phyloP scores from a whole-genome alignment of 495 filamentous ascomycete genomes.

The Sphaerosporella brunnea region DNA sequence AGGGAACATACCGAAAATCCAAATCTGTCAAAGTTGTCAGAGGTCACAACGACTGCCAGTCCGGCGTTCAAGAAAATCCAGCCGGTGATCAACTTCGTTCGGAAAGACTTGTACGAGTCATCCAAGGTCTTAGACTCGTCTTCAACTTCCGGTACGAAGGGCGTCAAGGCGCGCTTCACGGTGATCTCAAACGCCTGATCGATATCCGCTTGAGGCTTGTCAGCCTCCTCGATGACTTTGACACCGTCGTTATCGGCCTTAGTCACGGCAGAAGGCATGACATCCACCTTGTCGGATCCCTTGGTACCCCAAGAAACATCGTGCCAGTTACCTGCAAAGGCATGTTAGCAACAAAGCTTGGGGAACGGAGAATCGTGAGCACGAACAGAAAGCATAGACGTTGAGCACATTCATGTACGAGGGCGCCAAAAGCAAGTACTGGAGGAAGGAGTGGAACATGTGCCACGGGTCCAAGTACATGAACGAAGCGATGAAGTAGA shows the following conservation, averaged over 20 bases:
- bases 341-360: background rate
- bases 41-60: conserved; percentile 78
- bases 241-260: conserved; percentile 65
- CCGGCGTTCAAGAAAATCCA: conserved; percentile 94
- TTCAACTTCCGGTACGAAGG: conserved; percentile 55
- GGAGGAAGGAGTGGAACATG: conserved; percentile 97
- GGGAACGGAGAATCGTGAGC: background rate
- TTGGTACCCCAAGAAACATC: conserved; percentile 99
- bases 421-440: conserved; percentile 86
- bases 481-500: conserved; percentile 97
- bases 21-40: conserved; percentile 62
- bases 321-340: conserved; percentile 87
- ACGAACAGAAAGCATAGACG: conserved; percentile 68
- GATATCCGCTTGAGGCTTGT: conserved; percentile 95
- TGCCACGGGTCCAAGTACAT: conserved; percentile 99
- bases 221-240: conserved; percentile 83
- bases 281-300: conserved; percentile 93
- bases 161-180: conserved; percentile 78
- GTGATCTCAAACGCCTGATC: conserved; percentile 94
- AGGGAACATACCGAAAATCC: conserved; percentile 57
- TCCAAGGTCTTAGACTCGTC: conserved; percentile 73
- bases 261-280: conserved; percentile 70
- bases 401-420: conserved; percentile 99
- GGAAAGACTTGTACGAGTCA: conserved; percentile 97
- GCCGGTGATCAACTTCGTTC: conserved; percentile 71